Evolutionary conservation across 139 green algal genomes (phyloP).

Genomic region (Ulvella scutata): DNA sequence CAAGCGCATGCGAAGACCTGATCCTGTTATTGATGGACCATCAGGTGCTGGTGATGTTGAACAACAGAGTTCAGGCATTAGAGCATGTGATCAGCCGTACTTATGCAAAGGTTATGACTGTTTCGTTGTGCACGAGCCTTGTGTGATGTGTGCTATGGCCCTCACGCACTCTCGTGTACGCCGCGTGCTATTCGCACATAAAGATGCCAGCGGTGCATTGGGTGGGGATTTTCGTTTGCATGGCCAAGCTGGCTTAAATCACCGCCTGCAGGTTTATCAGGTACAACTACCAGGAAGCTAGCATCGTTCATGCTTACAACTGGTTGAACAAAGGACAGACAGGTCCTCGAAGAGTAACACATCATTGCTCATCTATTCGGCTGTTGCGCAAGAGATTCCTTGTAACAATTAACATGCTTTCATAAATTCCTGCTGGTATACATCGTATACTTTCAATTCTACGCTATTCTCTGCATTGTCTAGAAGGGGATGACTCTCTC

Average conservation of each 20-base stretch:
- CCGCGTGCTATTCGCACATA: slow-evolving; percentile 46
- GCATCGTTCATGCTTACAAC: no score
- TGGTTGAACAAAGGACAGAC: no score
- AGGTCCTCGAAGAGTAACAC: no score
- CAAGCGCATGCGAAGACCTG: slow-evolving; percentile 19
- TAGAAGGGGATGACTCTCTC: no score
- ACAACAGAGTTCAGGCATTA: neutral
- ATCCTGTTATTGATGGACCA: slow-evolving; percentile 25
- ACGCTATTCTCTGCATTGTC: no score
- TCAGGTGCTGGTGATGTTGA: neutral
- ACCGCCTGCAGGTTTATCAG: slow-evolving; percentile 61
- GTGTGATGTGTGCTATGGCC: slow-evolving; percentile 90
- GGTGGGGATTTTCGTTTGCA: slow-evolving; percentile 43
- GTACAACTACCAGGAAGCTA: slow-evolving; percentile 19
- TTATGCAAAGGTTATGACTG: slow-evolving; percentile 85
- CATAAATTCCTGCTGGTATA: no score
- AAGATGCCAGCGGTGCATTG: slow-evolving; percentile 30
- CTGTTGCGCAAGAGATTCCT: no score
- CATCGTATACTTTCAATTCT: no score
- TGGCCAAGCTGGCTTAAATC: slow-evolving; percentile 55
- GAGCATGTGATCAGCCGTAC: slow-evolving; percentile 41
- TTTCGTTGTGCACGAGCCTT: slow-evolving; percentile 77
- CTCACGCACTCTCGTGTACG: slow-evolving; percentile 69
- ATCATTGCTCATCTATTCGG: no score
- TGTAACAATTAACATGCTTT: no score